These are phyloP conservation scores for Alternaria gansuensis DNA, from an alignment of 2,329 filamentous ascomycete species.

Conservation along the genomic window DNA sequence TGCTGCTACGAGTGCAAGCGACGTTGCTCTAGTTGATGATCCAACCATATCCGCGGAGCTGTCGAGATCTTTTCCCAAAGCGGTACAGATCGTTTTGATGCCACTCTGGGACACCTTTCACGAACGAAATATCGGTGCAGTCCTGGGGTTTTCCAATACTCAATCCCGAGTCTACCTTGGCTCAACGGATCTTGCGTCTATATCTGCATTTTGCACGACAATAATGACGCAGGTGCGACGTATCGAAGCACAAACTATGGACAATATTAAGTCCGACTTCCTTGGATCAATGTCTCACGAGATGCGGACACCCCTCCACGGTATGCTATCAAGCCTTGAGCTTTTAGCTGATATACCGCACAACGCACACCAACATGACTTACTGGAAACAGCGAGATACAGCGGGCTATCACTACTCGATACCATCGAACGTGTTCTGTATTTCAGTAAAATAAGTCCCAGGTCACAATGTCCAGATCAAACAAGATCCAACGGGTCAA, in stretches of 20 bases:
- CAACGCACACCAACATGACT: conserved; percentile 12
- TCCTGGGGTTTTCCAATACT: conserved; percentile 15
- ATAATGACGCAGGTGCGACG: conserved; percentile 20
- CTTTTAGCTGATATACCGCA: conserved; percentile 14
- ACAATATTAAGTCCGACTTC: conserved; percentile 19
- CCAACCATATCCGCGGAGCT: conserved; percentile 6
- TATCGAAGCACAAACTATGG: conserved; percentile 19
- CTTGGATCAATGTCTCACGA: conserved; percentile 19
- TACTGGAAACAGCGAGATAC: conserved; percentile 15
- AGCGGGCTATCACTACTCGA: conserved; percentile 15
- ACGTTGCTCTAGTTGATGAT: conserved; percentile 6
- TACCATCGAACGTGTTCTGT: conserved; percentile 17
- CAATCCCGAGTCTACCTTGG: conserved; percentile 15
- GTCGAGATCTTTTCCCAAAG: conserved; percentile 5
- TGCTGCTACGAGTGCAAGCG: conserved; percentile 11
- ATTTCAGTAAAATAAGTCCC: conserved; percentile 21
- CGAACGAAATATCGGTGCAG: conserved; percentile 17
- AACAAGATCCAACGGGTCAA: conserved; percentile 4
- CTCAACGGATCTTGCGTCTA: conserved; percentile 16
- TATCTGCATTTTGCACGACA: conserved; percentile 19
- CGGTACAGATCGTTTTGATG: conserved; percentile 15
- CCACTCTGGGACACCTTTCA: conserved; percentile 18
- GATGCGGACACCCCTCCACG: conserved; percentile 19
- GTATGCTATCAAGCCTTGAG: conserved; percentile 15
- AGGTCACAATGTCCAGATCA: background rate